These are phyloP conservation scores for Penicillium desertorum DNA, from an alignment of 495 filamentous ascomycete species.

Conservation along the genomic window DNA sequence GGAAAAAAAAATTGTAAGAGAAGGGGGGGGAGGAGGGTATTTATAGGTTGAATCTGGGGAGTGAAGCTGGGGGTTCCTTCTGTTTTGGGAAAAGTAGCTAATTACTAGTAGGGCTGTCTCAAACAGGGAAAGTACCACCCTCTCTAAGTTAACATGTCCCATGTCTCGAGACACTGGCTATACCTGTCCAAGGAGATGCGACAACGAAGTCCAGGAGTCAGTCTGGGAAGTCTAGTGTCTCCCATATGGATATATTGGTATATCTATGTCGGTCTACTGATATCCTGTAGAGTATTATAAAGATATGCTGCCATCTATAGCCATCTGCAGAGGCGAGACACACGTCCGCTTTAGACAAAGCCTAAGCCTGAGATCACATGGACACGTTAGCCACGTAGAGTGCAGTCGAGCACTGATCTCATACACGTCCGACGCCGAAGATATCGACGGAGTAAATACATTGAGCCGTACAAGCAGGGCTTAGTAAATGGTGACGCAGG, in stretches of 20 bases:
- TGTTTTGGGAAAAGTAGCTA: not conserved
- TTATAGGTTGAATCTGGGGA: slow-evolving; percentile 6
- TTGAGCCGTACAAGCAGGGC: not conserved
- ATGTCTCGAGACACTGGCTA: not conserved
- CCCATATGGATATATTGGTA: not conserved
- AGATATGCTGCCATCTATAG: not conserved
- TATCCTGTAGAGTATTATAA: not conserved
- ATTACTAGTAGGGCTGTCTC: not conserved
- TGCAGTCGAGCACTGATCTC: not conserved
- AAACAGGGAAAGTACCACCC: not conserved
- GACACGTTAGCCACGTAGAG: not conserved
- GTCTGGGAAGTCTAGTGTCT: not conserved
- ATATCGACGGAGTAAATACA: not conserved
- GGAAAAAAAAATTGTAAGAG: slow-evolving; percentile 7
- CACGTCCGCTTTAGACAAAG: not conserved
- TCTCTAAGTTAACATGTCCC: not conserved
- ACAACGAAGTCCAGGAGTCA: not conserved
- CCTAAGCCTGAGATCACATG: not conserved
- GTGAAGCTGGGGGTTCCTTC: not conserved
- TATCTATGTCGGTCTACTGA: not conserved
- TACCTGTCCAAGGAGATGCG: not conserved
- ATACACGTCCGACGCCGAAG: not conserved
- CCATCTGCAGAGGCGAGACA: not conserved
- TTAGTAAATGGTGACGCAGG: not conserved
- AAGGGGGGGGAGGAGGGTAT: not conserved